These are phyloP conservation scores for Arthromyces matolae DNA, from an alignment of 768 basidiomycete genomes.

Conservation along the genomic window DNA sequence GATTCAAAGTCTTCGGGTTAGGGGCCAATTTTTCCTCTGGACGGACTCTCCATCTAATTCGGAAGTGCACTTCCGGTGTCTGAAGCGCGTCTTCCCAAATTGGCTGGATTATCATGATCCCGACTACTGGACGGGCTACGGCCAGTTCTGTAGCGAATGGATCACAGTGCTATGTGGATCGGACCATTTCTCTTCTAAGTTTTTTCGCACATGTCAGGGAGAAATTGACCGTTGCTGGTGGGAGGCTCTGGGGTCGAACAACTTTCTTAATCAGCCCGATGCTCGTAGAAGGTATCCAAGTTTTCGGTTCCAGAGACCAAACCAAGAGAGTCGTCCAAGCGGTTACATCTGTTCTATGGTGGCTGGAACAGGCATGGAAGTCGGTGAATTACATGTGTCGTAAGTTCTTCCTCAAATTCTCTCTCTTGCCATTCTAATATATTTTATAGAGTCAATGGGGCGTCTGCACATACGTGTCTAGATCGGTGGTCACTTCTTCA, in stretches of 20 bases:
- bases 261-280: not conserved
- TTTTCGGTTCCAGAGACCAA: not conserved
- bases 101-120: not conserved
- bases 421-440: not conserved
- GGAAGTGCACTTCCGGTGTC: not conserved
- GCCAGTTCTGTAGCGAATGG: not conserved
- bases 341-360: not conserved
- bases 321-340: not conserved
- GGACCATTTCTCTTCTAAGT: not conserved
- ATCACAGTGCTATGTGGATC: not conserved
- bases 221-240: slow-evolving; percentile 3
- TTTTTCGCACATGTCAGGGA: not conserved
- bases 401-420: not conserved
- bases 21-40: not conserved
- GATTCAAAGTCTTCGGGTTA: not conserved
- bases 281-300: not conserved
- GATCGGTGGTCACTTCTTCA: not conserved
- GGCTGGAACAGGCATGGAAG: not conserved
- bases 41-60: not conserved
- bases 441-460: not conserved
- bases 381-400: not conserved
- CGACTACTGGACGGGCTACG: not conserved
- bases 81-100: not conserved
- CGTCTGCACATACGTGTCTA: not conserved
- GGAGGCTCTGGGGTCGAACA: not conserved